Base-by-base conservation (phyloP, 2,329 filamentous ascomycete species). In the Aspergillus hortae region DNA sequence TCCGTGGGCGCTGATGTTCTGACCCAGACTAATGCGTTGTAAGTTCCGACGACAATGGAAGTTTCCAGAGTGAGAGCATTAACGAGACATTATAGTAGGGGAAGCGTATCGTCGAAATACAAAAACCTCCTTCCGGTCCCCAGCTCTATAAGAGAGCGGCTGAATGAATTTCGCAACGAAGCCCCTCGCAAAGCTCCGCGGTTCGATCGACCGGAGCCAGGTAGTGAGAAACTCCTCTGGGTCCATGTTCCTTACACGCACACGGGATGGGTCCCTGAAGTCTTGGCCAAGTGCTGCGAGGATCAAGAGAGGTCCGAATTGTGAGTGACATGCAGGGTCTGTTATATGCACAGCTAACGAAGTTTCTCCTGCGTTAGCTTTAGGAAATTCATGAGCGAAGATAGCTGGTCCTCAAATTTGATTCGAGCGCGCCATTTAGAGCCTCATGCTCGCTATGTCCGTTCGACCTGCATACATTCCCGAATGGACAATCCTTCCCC, bases 381-480 rank as follows among this genome's bases (percentile, higher is more conserved):
- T n/a, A 56, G 57, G 4, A 65, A 62, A 21, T 65, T 70, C 15
- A 60, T 72, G 19, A 66, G 67, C 32, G 57, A 69, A 17, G 60
- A 70, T 11, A 65, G 70, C 47, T 73, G 70, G 71, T 68, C 62
- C 49, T 59, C 61, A 5, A 67, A 70, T 15, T 63, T 73, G 15
- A 67, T 67, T 25, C 61, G 61, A 50, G 67, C 69, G 41, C 66
- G 70, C 10, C 71, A 74, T 58, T 56, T 67, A n/a, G 67, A 70
- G 41, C 69, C 70, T 6, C 70, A 73, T 58, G 70, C 69, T 15
- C 67, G 70, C 11, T 73, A 67, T 52, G 69, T 74, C 10, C 61
- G 63, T 10, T 67, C 71, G 3, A 59, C 61, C n/a, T 70, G 66
- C 41, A 66, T 71, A 46, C 60, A 67, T 54, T 64, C 68, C 1